Conservation (phyloP, 495 filamentous ascomycete genomes). For the Pseudevernia furfuracea region DNA sequence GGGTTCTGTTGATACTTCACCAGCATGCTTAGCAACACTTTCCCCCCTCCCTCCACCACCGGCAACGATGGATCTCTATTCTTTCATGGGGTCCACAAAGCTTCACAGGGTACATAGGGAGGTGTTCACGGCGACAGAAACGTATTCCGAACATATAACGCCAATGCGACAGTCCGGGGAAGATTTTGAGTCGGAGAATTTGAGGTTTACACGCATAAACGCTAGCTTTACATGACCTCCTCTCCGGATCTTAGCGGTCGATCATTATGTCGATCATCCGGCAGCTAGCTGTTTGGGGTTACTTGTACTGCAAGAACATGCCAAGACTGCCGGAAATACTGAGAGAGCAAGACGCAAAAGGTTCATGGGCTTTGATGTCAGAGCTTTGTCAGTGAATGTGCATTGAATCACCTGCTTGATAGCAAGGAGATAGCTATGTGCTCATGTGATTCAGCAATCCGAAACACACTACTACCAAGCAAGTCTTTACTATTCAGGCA, state of each 20-base stretch:
- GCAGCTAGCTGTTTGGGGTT: neutral
- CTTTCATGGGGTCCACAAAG: constrained; percentile 1
- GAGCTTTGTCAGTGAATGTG: neutral
- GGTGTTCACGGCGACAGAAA: neutral
- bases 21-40: neutral
- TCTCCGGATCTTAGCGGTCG: neutral
- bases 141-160: neutral
- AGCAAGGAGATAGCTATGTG: neutral
- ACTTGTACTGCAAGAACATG: neutral
- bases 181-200: neutral
- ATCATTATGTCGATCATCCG: neutral
- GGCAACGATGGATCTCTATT: neutral
- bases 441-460: neutral
- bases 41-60: constrained; percentile 13
- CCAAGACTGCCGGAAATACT: neutral
- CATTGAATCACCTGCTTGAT: neutral
- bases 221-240: neutral
- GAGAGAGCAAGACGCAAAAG: neutral
- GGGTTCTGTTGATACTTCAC: constrained; percentile 3
- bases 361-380: neutral
- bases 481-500: neutral
- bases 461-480: neutral
- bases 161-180: neutral
- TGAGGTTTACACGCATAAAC: neutral
- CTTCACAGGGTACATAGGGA: neutral